Evolutionary conservation across 352 stramenopile genomes (phyloP).

Genomic region (Globisporangium ultimum): DNA sequence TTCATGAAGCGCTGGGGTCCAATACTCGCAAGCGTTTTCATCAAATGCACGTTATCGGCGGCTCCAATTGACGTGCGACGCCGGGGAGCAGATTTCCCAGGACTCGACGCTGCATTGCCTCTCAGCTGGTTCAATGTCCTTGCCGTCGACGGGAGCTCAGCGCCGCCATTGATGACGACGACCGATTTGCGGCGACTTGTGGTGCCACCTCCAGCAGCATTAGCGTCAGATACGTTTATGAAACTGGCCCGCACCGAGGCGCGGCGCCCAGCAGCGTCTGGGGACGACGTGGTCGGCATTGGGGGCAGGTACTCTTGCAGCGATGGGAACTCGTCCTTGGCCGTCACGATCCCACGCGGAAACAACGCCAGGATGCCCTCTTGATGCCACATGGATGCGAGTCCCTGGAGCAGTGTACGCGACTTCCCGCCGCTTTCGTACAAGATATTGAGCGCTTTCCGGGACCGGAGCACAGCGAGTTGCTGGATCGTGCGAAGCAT

Average conservation of each 20-base stretch:
- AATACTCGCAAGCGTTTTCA: constrained; percentile 3
- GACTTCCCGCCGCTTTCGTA: constrained; percentile 59
- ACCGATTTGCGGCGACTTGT: neutral
- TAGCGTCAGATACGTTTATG: neutral
- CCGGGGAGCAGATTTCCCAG: neutral
- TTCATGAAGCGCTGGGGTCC: constrained; percentile 1
- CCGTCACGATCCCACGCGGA: constrained; percentile 17
- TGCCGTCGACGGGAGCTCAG: neutral
- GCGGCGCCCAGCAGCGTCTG: neutral
- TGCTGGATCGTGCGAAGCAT: constrained; percentile 57
- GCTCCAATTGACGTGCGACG: constrained; percentile 9
- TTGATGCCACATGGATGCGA: constrained; percentile 58
- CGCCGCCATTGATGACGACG: neutral
- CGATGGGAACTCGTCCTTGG: constrained; percentile 29
- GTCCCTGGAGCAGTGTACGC: constrained; percentile 53
- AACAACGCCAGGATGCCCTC: constrained; percentile 50
- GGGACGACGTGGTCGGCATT: neutral
- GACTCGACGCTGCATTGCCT: neutral
- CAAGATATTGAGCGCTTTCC: constrained; percentile 52
- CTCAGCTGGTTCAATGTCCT: neutral
- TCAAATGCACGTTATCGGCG: constrained; percentile 5
- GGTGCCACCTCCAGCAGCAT: neutral
- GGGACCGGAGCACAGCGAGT: constrained; percentile 42
- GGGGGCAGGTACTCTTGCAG: constrained; percentile 39
- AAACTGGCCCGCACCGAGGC: constrained; percentile 13